Percentiles rank a stretch among this genome's conserved stretches.
Conservation (phyloP, 345 rosid genomes). For the Barbarea vulgaris region DNA sequence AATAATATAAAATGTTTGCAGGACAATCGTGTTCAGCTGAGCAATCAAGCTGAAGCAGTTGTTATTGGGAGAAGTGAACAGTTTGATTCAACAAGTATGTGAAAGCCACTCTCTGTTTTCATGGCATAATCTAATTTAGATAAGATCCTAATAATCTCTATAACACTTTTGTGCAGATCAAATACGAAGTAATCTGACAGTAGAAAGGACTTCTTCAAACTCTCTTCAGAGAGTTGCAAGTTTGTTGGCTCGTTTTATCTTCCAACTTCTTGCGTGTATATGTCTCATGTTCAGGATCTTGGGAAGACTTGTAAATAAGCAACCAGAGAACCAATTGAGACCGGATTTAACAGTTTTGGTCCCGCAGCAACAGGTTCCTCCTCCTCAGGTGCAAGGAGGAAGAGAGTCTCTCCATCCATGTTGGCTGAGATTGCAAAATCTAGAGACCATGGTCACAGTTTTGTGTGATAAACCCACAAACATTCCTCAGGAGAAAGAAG, state of each 20-base stretch:
- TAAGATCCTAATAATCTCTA: conserved; percentile 13
- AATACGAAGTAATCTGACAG: conserved; percentile 33
- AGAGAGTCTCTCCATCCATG: conserved; percentile 63
- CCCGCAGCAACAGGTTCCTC: conserved; percentile 42
- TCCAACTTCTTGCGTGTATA: conserved; percentile 56
- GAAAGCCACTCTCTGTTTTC: neutral
- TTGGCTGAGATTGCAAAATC: conserved; percentile 78
- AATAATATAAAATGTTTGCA: conserved; percentile 11
- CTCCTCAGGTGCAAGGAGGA: conserved; percentile 47
- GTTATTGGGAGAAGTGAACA: conserved; percentile 41
- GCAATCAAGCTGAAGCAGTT: conserved; percentile 44
- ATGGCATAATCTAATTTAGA: conserved; percentile 1
- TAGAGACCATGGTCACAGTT: conserved; percentile 74
- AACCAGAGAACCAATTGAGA: conserved; percentile 47
- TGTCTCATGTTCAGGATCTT: conserved; percentile 51
- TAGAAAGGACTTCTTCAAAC: conserved; percentile 42
- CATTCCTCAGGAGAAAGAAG: conserved; percentile 90
- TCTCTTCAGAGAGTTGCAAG: conserved; percentile 44
- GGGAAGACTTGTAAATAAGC: conserved; percentile 48
- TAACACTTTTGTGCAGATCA: conserved; percentile 51
- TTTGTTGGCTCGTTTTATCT: conserved; percentile 42
- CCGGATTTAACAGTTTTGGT: conserved; percentile 41
- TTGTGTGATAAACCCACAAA: conserved; percentile 61
- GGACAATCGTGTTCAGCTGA: conserved; percentile 35
- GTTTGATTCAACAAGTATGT: conserved; percentile 49